Percentiles rank a stretch among this genome's conserved stretches.
These are phyloP conservation scores for Kitagawia praeruptora DNA, from an alignment of 129 eudicot species.

Conservation along the genomic window DNA sequence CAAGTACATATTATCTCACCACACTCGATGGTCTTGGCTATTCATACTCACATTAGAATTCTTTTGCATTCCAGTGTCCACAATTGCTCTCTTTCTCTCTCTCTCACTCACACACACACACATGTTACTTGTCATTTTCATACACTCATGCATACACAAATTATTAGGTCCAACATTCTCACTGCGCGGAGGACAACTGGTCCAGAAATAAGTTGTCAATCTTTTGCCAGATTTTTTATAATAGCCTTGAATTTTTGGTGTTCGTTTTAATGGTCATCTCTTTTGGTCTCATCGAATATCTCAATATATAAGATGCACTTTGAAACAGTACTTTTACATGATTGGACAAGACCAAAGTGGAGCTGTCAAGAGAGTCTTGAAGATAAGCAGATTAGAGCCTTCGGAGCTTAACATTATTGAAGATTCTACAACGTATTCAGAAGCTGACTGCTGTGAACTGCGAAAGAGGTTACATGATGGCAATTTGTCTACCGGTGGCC, in stretches of 20 bases:
- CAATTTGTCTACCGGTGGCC: constrained; percentile 80
- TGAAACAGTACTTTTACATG: constrained; percentile 75
- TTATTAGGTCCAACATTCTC: neutral
- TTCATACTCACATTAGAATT: neutral
- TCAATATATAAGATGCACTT: neutral
- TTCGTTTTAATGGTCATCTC: neutral
- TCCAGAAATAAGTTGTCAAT: neutral
- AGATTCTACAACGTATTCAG: constrained; percentile 68
- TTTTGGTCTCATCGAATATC: neutral
- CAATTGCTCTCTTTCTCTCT: neutral
- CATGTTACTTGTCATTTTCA: neutral
- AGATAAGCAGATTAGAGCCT: constrained; percentile 78
- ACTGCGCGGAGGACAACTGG: neutral
- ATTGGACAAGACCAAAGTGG: constrained; percentile 65
- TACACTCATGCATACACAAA: neutral
- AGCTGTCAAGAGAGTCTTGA: constrained; percentile 66
- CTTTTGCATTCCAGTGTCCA: neutral
- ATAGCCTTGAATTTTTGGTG: neutral
- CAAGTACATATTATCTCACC: neutral
- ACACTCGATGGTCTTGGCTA: neutral
- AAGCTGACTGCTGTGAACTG: constrained; percentile 59
- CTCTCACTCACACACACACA: neutral
- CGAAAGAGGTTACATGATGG: constrained; percentile 70
- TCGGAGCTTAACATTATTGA: constrained; percentile 60
- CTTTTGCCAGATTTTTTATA: neutral